phyloP scores from a whole-genome alignment of 768 basidiomycete species.

The Russula dissimulans region DNA sequence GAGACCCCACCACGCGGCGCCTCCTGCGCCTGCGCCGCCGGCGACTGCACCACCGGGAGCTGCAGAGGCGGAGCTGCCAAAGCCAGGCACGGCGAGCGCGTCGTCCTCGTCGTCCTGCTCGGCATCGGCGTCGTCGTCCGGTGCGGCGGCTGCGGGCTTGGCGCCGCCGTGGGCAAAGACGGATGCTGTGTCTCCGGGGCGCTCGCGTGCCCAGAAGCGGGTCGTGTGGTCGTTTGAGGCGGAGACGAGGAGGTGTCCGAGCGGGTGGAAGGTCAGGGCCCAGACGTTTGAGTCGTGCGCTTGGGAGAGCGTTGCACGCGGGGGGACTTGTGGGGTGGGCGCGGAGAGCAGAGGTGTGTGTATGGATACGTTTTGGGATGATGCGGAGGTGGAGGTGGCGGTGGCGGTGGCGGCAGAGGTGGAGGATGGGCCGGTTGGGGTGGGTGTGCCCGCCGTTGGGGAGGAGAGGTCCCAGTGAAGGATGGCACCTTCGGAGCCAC shows the following conservation, averaged over 20 bases:
- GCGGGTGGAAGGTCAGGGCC: conserved; percentile 90
- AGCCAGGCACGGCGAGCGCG: conserved; percentile 66
- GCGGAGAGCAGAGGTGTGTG: neutral
- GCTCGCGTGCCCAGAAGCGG: conserved; percentile 94
- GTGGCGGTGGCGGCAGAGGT: neutral
- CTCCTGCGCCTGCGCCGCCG: conserved; percentile 20
- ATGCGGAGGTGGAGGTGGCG: neutral
- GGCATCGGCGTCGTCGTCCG: conserved; percentile 39
- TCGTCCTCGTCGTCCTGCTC: conserved; percentile 52
- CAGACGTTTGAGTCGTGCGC: conserved; percentile 98
- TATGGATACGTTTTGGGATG: neutral
- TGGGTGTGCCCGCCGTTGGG: conserved; percentile 42
- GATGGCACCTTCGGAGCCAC: conserved; percentile 90
- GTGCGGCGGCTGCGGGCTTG: conserved; percentile 69
- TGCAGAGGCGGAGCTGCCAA: conserved; percentile 40
- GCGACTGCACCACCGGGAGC: conserved; percentile 22
- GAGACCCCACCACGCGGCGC: conserved; percentile 20
- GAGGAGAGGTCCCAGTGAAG: conserved; percentile 85
- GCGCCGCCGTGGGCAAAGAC: conserved; percentile 77
- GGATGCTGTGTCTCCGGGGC: conserved; percentile 72
- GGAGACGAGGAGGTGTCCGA: conserved; percentile 88
- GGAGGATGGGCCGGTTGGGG: neutral
- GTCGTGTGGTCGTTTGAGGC: conserved; percentile 99
- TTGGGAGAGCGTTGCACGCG: conserved; percentile 81
- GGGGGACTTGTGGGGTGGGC: conserved; percentile 30